Evolutionary conservation across 2,329 filamentous ascomycete species (phyloP).

Genomic region (Claviceps maximensis): DNA sequence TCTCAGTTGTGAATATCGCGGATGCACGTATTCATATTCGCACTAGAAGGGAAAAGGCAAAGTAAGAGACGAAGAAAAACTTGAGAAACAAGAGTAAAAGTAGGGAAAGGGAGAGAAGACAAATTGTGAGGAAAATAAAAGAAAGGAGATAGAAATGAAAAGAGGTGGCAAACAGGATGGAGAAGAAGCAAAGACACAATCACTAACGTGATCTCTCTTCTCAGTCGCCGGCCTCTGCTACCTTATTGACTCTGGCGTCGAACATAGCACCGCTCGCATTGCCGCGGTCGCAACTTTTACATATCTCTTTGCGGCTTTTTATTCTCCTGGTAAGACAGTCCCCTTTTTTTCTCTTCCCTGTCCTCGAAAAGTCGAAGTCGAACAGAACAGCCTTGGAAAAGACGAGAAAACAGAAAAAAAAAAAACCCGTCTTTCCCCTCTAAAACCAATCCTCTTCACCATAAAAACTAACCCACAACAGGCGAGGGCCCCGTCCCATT

Average conservation of each 20-base stretch:
- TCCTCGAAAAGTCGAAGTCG: background rate
- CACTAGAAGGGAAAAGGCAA: too few relatives aligned
- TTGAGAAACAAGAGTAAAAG: too few relatives aligned
- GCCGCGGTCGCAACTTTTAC: slow-evolving; percentile 22
- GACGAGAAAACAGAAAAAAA: background rate
- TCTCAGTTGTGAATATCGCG: background rate
- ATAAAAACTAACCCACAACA: background rate
- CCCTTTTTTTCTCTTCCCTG: too few relatives aligned
- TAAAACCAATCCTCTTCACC: background rate
- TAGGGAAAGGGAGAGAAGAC: too few relatives aligned
- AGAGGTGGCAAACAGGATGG: background rate
- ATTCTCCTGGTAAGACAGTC: slow-evolving; percentile 14
- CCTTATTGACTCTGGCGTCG: slow-evolving; percentile 10
- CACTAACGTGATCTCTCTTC: background rate
- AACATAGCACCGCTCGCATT: slow-evolving; percentile 11
- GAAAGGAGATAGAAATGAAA: background rate
- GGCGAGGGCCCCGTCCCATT: slow-evolving; percentile 25
- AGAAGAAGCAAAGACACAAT: background rate
- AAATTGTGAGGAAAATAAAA: too few relatives aligned
- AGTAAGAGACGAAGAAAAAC: too few relatives aligned
- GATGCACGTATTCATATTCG: too few relatives aligned
- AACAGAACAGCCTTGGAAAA: background rate
- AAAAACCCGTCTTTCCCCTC: too few relatives aligned
- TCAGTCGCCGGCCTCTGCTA: slow-evolving; percentile 16
- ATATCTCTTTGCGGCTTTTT: slow-evolving; percentile 24